These are phyloP conservation scores for Wickerhamiella musiphila DNA, from an alignment of 805 yeast species.

Conservation along the genomic window DNA sequence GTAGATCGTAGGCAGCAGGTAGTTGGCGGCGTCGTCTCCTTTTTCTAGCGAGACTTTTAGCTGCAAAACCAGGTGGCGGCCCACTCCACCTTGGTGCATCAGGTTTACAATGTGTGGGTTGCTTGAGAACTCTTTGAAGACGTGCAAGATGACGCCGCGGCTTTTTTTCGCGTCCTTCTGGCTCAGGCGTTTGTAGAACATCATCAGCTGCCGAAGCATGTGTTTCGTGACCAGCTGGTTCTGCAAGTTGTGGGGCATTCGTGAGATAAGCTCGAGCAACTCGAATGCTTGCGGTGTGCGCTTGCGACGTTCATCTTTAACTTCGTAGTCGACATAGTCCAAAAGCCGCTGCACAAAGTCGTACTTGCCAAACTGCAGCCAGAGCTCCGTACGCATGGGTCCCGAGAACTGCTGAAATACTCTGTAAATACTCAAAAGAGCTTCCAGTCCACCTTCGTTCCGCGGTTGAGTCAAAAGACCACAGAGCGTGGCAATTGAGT, in stretches of 20 bases:
- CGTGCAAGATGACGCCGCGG: constrained; percentile 28
- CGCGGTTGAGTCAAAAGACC: too few species aligned
- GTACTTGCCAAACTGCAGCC: constrained; percentile 13
- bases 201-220: constrained; percentile 23
- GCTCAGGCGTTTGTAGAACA: constrained; percentile 14
- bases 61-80: too few species aligned
- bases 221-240: constrained; percentile 11
- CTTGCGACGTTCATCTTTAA: constrained; percentile 13
- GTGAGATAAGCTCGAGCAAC: constrained; percentile 23
- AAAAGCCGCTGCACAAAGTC: constrained; percentile 8
- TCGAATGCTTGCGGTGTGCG: constrained; percentile 26
- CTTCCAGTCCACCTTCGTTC: neutral
- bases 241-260: constrained; percentile 30
- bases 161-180: too few species aligned
- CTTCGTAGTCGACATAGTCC: constrained; percentile 3
- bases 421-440: constrained; percentile 4
- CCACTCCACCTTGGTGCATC: constrained; percentile 15
- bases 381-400: constrained; percentile 12
- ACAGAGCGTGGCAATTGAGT: neutral
- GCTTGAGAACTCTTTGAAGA: constrained; percentile 22
- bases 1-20: constrained; percentile 32
- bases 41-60: constrained; percentile 3
- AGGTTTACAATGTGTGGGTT: constrained; percentile 28
- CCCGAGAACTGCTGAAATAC: constrained; percentile 13
- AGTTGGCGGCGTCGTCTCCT: constrained; percentile 26